These are phyloP conservation scores for Stachybotrys chlorohalonatus DNA, from an alignment of 2,329 filamentous ascomycete genomes.

Conservation along the genomic window DNA sequence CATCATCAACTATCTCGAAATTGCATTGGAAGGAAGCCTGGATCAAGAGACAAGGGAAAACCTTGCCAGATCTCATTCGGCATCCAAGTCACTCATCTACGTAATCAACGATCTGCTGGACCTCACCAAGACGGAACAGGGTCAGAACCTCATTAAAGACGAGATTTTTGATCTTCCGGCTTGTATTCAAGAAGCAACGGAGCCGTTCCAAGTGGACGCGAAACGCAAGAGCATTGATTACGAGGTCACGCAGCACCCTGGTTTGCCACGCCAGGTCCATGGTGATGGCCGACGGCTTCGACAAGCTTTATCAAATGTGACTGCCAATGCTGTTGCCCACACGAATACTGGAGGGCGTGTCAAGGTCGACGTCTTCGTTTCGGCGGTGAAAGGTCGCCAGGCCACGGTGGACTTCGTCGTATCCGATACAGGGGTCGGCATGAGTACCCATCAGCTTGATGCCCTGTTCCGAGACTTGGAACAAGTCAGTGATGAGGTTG, in stretches of 20 bases:
- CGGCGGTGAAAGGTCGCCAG: constrained; percentile 40
- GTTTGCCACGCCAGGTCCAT: constrained; percentile 60
- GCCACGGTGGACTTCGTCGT: constrained; percentile 66
- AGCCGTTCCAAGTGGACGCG: constrained; percentile 65
- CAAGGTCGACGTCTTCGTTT: constrained; percentile 59
- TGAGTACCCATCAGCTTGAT: constrained; percentile 53
- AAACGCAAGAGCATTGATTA: constrained; percentile 67
- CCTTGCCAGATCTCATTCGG: constrained; percentile 74
- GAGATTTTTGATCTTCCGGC: constrained; percentile 65
- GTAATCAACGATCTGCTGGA: constrained; percentile 90
- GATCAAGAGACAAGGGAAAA: constrained; percentile 81
- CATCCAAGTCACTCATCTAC: constrained; percentile 86
- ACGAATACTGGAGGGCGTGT: constrained; percentile 56
- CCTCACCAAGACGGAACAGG: constrained; percentile 80
- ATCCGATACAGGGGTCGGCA: constrained; percentile 67
- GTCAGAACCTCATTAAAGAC: constrained; percentile 67
- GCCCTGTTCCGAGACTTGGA: constrained; percentile 50
- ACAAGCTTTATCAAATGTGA: constrained; percentile 74
- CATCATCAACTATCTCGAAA: constrained; percentile 91
- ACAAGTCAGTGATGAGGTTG: constrained; percentile 42
- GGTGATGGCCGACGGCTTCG: constrained; percentile 75
- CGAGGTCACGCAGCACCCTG: constrained; percentile 56
- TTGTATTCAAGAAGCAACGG: constrained; percentile 69
- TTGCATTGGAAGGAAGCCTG: constrained; percentile 71
- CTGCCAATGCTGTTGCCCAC: constrained; percentile 76